Evolutionary conservation across 2,329 filamentous ascomycete species (phyloP).

Genomic region (Neofusicoccum sp.): DNA sequence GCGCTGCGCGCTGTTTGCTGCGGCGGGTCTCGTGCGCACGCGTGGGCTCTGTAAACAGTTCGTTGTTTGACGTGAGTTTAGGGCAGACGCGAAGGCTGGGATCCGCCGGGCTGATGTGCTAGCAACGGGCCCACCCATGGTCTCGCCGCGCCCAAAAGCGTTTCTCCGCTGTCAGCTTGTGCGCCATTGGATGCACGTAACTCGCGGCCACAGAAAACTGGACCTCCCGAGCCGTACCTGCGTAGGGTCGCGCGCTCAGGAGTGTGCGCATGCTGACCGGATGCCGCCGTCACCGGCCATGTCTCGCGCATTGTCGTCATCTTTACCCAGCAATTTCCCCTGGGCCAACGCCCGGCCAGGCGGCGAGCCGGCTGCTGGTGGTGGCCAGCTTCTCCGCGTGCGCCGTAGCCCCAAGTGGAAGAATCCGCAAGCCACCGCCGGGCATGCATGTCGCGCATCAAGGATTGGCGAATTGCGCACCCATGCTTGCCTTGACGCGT

Average conservation of each 20-base stretch:
- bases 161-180: slow-evolving; percentile 1
- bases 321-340: neutral
- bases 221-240: slow-evolving; percentile 9
- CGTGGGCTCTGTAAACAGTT: slow-evolving; percentile 1
- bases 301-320: slow-evolving; percentile 7
- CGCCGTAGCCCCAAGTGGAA: neutral
- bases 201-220: slow-evolving; percentile 12
- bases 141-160: slow-evolving; percentile 6
- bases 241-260: slow-evolving; percentile 5
- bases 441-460: slow-evolving; percentile 15
- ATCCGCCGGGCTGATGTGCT: slow-evolving; percentile 1
- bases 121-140: neutral
- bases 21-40: neutral
- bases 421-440: slow-evolving; percentile 12
- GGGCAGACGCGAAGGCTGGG: slow-evolving; percentile 1
- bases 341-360: neutral
- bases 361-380: neutral
- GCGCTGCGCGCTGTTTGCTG: neutral
- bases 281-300: neutral
- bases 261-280: no score
- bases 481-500: slow-evolving; percentile 4
- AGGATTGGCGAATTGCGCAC: slow-evolving; percentile 4
- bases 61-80: slow-evolving; percentile 12
- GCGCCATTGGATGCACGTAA: slow-evolving; percentile 6
- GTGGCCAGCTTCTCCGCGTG: slow-evolving; percentile 10